Base-by-base conservation (phyloP, 441 rosid species). In the Gossypium gossypioides region DNA sequence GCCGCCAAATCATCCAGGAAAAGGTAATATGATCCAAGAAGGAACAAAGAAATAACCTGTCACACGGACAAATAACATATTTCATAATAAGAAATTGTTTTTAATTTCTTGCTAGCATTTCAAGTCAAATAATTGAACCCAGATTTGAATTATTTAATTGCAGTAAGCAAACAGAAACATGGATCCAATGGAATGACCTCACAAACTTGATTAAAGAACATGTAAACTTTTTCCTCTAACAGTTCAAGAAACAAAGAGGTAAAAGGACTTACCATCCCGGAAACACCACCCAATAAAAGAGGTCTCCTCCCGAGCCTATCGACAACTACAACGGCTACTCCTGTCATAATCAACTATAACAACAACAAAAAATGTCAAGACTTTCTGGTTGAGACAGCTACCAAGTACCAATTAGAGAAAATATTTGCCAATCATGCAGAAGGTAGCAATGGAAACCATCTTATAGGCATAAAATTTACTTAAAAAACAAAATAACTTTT, bases 221-320 rank as follows among this genome's bases (percentile, higher is more conserved):
- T 15, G 44, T 25, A 16, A 50, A 68, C 16, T 50, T 61, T 70
- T 40, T 32, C 29, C 58, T 59, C 57, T 16, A 29, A 24, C 71
- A 62, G 79, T 60, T 62, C 50, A 68, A 64, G 64, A 60, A 51
- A 12, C 16, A 40, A 57, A 48, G 72, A 72, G 71, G 22, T 60
- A 74, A 63, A 64, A 61, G 73, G 76, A 81, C 82, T 79, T 74
- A 92, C 99, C 77, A 95, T 95, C 75, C 97, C 99, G 72, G 96
- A 85, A 82, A 89, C 97, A 72, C 98, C 99, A 72, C 90, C 87
- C 71, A 95, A 87, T 37, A 95, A 89, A 79, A 95, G 75, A 54
- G 99, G 99, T 74, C 98, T 89, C 87, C 99, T 87, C 80, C 99
- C 99, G 63, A 92, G 84, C 82, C 84, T 87, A 81, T 95, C 99